phyloP scores from a whole-genome alignment of 129 eudicot genomes.

The Scalesia atractyloides region DNA sequence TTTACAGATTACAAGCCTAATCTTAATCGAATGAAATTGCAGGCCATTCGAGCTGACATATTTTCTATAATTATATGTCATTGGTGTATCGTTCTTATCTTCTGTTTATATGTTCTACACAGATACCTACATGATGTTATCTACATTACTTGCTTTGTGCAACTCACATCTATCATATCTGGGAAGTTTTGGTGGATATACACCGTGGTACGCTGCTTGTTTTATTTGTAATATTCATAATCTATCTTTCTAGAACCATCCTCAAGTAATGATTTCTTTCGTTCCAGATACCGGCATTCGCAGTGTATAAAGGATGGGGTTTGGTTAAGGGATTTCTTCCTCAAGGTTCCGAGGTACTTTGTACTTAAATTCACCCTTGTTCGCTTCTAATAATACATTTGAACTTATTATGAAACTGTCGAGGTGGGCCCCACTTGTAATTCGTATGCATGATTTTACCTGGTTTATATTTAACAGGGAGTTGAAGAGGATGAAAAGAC shows the following conservation, averaged over 20 bases:
- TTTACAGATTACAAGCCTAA: no score
- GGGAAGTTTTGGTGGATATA: constrained; percentile 96
- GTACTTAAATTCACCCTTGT: no score
- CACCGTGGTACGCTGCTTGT: constrained; percentile 65
- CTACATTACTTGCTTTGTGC: constrained; percentile 89
- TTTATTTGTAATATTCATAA: not conserved
- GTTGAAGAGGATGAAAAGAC: constrained; percentile 87
- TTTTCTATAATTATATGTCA: not conserved
- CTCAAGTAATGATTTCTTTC: not conserved
- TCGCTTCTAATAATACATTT: not conserved
- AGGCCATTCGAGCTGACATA: not conserved
- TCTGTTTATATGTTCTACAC: constrained; percentile 36
- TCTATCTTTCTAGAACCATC: not conserved
- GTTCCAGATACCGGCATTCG: constrained; percentile 85
- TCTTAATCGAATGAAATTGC: not conserved
- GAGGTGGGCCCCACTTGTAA: not conserved
- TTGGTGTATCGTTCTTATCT: constrained; percentile 8
- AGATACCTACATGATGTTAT: constrained; percentile 92
- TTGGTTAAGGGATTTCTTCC: constrained; percentile 78
- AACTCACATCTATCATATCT: constrained; percentile 75
- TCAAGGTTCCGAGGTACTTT: constrained; percentile 2
- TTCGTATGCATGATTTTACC: constrained; percentile 3
- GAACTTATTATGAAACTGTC: not conserved
- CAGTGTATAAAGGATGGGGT: constrained; percentile 75
- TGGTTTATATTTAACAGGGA: constrained; percentile 47